These are phyloP conservation scores for Rosa persica DNA, from an alignment of 306 rosid species.

Conservation along the genomic window DNA sequence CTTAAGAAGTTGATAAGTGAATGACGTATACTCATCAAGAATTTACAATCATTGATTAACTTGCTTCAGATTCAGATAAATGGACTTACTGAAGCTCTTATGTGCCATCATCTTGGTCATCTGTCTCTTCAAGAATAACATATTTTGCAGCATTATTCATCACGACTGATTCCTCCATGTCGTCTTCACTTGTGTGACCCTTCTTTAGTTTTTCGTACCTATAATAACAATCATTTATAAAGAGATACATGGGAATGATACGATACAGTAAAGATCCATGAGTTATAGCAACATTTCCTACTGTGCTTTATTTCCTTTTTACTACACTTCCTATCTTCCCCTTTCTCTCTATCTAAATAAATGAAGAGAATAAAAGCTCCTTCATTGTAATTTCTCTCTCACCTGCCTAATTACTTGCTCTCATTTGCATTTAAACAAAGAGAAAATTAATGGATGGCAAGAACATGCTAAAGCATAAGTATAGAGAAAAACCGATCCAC, in stretches of 20 bases:
- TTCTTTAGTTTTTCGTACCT: conserved; percentile 78
- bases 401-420: neutral
- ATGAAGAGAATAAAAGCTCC: neutral
- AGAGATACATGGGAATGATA: conserved; percentile 9
- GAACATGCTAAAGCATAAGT: neutral
- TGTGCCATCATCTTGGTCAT: conserved; percentile 54
- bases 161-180: conserved; percentile 29
- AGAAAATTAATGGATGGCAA: neutral
- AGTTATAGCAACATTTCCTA: neutral
- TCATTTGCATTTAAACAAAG: neutral
- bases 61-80: conserved; percentile 37
- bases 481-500: neutral
- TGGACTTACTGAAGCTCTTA: conserved; percentile 30
- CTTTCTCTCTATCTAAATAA: neutral
- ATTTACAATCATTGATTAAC: conserved; percentile 13
- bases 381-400: neutral
- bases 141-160: conserved; percentile 63
- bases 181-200: conserved; percentile 43
- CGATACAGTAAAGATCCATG: neutral
- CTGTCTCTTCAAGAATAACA: conserved; percentile 85
- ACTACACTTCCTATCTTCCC: neutral
- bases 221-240: conserved; percentile 12
- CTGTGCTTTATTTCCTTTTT: neutral
- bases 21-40: neutral
- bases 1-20: neutral